Evolutionary conservation across 2,329 filamentous ascomycete genomes (phyloP).

Genomic region (Talaromyces sp.): DNA sequence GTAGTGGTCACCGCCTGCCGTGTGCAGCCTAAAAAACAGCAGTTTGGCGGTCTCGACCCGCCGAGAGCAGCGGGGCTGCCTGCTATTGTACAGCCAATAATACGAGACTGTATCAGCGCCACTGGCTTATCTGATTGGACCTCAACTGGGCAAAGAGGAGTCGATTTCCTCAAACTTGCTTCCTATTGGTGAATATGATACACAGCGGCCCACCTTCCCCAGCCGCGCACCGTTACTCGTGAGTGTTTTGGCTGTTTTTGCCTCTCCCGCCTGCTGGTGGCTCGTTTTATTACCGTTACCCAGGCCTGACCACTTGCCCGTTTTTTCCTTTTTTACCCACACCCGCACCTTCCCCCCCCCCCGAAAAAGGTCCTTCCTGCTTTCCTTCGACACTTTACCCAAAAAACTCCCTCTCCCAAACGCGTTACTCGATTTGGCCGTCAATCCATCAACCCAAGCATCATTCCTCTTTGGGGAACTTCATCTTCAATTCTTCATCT

Average conservation of each 20-base stretch:
- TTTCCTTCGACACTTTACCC: conserved; percentile 34
- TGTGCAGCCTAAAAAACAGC: conserved; percentile 12
- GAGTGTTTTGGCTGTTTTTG: conserved; percentile 10
- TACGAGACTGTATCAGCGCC: not conserved
- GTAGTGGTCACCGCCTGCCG: conserved; percentile 19
- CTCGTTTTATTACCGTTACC: not conserved
- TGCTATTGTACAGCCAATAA: conserved; percentile 6
- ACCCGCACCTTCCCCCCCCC: conserved; percentile 30
- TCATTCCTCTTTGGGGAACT: conserved; percentile 48
- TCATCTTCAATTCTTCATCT: conserved; percentile 23
- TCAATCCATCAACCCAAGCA: conserved; percentile 41
- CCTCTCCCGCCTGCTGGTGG: conserved; percentile 10
- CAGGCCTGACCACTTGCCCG: conserved; percentile 12
- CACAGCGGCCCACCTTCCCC: conserved; percentile 5
- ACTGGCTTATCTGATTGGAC: conserved; percentile 13
- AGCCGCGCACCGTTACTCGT: conserved; percentile 18
- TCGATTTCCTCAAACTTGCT: not conserved
- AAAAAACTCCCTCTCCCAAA: conserved; percentile 42
- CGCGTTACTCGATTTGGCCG: conserved; percentile 51
- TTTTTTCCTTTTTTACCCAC: conserved; percentile 29
- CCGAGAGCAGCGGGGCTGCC: conserved; percentile 7
- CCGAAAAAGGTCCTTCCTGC: conserved; percentile 23
- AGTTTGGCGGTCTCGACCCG: conserved; percentile 17
- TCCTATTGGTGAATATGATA: conserved; percentile 12
- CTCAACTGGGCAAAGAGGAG: not conserved